phyloP scores from a whole-genome alignment of 192 early-diverging fungal genomes.

The Gonapodya prolifera region DNA sequence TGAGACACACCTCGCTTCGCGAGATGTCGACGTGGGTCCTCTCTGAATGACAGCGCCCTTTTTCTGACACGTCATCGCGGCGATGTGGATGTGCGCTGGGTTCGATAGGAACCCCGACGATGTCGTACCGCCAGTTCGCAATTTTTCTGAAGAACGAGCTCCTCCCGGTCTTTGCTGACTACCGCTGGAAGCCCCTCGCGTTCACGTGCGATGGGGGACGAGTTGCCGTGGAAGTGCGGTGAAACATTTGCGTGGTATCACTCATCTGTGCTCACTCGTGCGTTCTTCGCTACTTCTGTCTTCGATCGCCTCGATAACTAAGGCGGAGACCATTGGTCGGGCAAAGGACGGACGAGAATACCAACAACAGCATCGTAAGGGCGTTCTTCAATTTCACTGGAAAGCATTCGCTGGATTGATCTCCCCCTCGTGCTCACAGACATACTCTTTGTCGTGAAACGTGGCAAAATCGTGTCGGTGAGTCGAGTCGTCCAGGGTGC shows the following conservation, averaged over 20 bases:
- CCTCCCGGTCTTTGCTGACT: neutral
- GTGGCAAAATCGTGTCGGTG: neutral
- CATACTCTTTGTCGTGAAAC: neutral
- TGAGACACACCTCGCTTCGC: neutral
- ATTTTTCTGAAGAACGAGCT: neutral
- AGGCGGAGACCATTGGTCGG: neutral
- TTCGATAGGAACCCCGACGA: neutral
- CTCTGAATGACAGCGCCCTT: neutral
- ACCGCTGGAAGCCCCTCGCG: neutral
- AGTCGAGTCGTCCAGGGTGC: no score
- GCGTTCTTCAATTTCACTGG: no score
- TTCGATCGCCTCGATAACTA: neutral
- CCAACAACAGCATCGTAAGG: neutral
- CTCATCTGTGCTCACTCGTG: neutral
- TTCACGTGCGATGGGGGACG: neutral
- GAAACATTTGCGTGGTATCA: neutral
- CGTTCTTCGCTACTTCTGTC: neutral
- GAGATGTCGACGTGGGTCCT: neutral
- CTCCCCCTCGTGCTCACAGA: neutral
- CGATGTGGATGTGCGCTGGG: neutral
- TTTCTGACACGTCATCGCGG: neutral
- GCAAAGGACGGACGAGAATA: neutral
- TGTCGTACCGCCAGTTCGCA: neutral
- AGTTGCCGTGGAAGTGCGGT: neutral
- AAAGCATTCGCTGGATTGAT: no score